Conservation (phyloP, 2,329 filamentous ascomycete species). For the Lasiodiplodia citricola region DNA sequence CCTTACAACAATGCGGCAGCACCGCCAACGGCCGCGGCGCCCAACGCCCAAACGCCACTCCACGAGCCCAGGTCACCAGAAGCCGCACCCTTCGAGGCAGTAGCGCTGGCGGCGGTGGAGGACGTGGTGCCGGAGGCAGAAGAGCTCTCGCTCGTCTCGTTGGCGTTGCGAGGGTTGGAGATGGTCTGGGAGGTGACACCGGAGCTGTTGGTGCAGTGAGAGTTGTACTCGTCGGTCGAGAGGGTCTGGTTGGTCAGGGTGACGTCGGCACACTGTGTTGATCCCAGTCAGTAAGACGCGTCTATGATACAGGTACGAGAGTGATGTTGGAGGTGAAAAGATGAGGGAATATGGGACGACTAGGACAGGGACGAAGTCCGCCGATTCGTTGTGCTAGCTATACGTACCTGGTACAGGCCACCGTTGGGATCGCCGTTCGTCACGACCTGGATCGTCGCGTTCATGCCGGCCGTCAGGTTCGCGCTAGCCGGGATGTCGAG, state of each 20-base stretch:
- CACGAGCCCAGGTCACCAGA: background rate
- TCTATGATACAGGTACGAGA: background rate
- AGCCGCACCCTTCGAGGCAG: slow-evolving; percentile 9
- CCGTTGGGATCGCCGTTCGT: slow-evolving; percentile 63
- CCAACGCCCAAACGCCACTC: slow-evolving; percentile 5
- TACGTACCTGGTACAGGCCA: slow-evolving; percentile 67
- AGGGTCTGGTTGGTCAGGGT: slow-evolving; percentile 64
- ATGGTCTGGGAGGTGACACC: slow-evolving; percentile 51
- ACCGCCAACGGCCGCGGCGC: background rate
- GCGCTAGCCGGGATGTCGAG: slow-evolving; percentile 59
- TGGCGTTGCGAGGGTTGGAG: slow-evolving; percentile 55
- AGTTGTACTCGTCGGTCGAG: slow-evolving; percentile 48
- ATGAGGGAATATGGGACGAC: background rate
- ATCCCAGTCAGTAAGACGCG: background rate
- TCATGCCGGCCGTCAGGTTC: slow-evolving; percentile 63
- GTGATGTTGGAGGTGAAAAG: background rate
- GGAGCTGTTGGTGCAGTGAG: slow-evolving; percentile 64
- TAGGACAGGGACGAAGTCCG: background rate
- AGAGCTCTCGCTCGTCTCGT: slow-evolving; percentile 48
- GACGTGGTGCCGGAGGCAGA: slow-evolving; percentile 26
- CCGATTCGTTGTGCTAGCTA: background rate
- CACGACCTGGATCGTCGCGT: slow-evolving; percentile 72
- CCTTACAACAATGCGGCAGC: background rate
- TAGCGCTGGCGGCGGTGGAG: slow-evolving; percentile 22
- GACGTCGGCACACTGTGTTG: slow-evolving; percentile 71